Percentiles rank a stretch among this genome's conserved stretches.
These are phyloP conservation scores for Cubamyces sp. DNA, from an alignment of 768 basidiomycete genomes.

Conservation along the genomic window DNA sequence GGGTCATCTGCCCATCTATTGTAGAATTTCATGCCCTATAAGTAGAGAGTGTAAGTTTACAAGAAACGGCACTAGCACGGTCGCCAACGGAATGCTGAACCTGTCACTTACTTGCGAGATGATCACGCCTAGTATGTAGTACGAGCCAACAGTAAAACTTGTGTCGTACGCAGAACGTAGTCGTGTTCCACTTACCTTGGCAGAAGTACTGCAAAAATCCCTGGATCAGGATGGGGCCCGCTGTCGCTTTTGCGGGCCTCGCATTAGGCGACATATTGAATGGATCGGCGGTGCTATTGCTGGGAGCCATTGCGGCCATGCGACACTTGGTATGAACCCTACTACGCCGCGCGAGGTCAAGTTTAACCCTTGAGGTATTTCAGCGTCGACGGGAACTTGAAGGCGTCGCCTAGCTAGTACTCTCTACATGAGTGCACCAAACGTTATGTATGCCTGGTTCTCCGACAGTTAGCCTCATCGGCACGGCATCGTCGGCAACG, in stretches of 20 bases:
- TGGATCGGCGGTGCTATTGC: not conserved
- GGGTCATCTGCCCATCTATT: slow-evolving; percentile 43
- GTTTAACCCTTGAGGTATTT: too few relatives aligned
- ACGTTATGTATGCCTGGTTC: not conserved
- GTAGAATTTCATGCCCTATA: slow-evolving; percentile 29
- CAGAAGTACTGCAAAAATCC: slow-evolving; percentile 53
- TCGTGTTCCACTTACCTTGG: slow-evolving; percentile 30
- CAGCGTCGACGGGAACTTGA: not conserved
- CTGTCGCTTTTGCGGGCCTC: slow-evolving; percentile 6
- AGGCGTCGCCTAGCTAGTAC: not conserved
- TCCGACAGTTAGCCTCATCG: not conserved
- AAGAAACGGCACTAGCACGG: not conserved
- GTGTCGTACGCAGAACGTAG: too few relatives aligned
- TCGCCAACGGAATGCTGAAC: not conserved
- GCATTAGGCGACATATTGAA: not conserved
- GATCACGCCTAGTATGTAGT: slow-evolving; percentile 24
- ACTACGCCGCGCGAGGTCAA: too few relatives aligned
- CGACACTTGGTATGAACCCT: too few relatives aligned
- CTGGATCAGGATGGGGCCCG: slow-evolving; percentile 49
- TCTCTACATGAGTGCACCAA: not conserved
- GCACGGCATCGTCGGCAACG: not conserved
- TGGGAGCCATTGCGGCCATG: too few relatives aligned
- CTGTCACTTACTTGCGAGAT: slow-evolving; percentile 29
- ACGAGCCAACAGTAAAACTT: not conserved
- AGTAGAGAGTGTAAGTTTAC: not conserved